Evolutionary conservation across 495 filamentous ascomycete species (phyloP).

Genomic region (Lophiostoma macrostomum): DNA sequence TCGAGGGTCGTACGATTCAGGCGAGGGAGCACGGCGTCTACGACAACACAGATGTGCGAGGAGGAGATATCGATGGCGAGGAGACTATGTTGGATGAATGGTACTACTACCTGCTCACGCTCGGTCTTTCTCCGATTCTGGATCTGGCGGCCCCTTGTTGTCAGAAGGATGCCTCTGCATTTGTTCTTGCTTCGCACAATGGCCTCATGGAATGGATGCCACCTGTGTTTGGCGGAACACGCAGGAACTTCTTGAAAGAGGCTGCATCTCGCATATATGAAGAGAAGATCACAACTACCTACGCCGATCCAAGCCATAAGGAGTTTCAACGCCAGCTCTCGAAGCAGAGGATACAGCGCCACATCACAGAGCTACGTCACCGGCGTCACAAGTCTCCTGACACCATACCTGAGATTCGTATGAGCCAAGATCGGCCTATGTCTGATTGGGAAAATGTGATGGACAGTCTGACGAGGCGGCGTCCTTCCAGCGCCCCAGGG

Average conservation of each 20-base stretch:
- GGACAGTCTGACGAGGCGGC: conserved; percentile 16
- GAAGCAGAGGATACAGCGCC: conserved; percentile 36
- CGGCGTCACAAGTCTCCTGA: conserved; percentile 21
- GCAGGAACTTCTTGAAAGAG: conserved; percentile 63
- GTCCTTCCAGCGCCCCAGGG: not conserved
- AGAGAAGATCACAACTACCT: conserved; percentile 43
- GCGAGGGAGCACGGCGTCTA: conserved; percentile 58
- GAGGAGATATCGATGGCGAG: conserved; percentile 52
- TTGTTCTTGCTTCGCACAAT: conserved; percentile 51
- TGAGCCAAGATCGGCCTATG: conserved; percentile 38
- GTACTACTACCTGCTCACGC: conserved; percentile 58
- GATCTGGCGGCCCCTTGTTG: conserved; percentile 50
- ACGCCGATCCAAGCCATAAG: conserved; percentile 19
- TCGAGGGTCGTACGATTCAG: conserved; percentile 55
- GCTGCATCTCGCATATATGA: conserved; percentile 60
- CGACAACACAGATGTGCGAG: conserved; percentile 45
- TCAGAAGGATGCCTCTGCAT: conserved; percentile 43
- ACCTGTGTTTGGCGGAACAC: conserved; percentile 46
- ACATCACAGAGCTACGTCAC: conserved; percentile 38
- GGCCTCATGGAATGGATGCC: conserved; percentile 58
- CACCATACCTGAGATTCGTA: conserved; percentile 24
- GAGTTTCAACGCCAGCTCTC: conserved; percentile 34
- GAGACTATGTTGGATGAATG: conserved; percentile 60
- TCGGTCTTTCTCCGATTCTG: conserved; percentile 57
- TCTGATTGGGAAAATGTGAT: conserved; percentile 38